Conservation (phyloP, 1,139 yeast genomes). For the Eremothecium coryli region DNA sequence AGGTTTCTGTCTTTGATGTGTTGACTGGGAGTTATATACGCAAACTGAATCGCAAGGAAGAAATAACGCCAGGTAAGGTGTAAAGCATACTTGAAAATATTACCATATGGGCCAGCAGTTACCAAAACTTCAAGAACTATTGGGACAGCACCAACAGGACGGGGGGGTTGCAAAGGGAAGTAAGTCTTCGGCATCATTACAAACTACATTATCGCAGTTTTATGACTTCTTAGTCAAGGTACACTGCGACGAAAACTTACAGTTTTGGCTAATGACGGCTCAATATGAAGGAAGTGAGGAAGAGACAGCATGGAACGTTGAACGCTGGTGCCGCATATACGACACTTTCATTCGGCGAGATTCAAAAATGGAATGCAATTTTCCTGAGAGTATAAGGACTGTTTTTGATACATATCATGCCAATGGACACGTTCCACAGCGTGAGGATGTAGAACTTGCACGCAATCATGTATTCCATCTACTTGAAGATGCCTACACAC, state of each 20-base stretch:
- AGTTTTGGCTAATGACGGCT: conserved; percentile 15
- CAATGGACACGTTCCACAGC: conserved; percentile 14
- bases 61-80: too few species aligned
- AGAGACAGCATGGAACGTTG: conserved; percentile 4
- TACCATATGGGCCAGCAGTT: neutral
- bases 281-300: conserved; percentile 9
- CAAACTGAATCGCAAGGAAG: too few species aligned
- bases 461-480: conserved; percentile 22
- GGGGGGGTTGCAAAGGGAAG: too few species aligned
- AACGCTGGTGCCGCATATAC: conserved; percentile 24
- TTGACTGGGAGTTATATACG: too few species aligned
- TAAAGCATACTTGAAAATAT: too few species aligned
- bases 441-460: conserved; percentile 18
- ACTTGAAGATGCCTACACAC: conserved; percentile 23
- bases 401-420: conserved; percentile 18
- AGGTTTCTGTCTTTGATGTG: too few species aligned
- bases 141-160: neutral
- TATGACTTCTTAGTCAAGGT: conserved; percentile 19
- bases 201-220: conserved; percentile 10
- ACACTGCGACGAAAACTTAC: conserved; percentile 29
- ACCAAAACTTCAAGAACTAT: neutral
- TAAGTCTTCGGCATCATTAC: too few species aligned
- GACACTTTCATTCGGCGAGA: conserved; percentile 19
- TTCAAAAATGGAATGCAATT: conserved; percentile 27
- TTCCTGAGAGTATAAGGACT: conserved; percentile 22